These are phyloP conservation scores for Sclerotinia spermophila DNA, from an alignment of 2,329 filamentous ascomycete genomes.

Conservation along the genomic window DNA sequence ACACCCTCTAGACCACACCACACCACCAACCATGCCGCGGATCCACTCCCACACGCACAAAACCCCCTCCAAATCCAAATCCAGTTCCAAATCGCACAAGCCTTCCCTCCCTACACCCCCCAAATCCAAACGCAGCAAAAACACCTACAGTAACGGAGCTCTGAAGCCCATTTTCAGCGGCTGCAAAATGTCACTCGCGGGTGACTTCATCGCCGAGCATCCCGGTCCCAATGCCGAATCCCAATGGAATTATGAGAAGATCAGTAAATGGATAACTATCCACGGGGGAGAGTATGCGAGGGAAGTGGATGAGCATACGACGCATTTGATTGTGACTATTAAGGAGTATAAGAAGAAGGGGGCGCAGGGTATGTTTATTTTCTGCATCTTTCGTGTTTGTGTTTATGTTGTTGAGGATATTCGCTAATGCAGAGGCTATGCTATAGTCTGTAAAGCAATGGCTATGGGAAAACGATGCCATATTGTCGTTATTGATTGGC, in stretches of 20 bases:
- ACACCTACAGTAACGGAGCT: slow-evolving; percentile 13
- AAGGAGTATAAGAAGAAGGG: slow-evolving; percentile 52
- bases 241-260: slow-evolving; percentile 45
- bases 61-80: not conserved
- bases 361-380: slow-evolving; percentile 26
- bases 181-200: slow-evolving; percentile 54
- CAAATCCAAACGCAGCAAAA: not conserved
- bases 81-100: not conserved
- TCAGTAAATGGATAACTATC: slow-evolving; percentile 61
- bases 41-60: not conserved
- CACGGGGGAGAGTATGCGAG: slow-evolving; percentile 58
- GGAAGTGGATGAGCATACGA: slow-evolving; percentile 53
- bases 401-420: not conserved
- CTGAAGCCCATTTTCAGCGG: slow-evolving; percentile 47
- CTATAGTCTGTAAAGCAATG: slow-evolving; percentile 42
- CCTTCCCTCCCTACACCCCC: not conserved
- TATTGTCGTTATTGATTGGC: slow-evolving; percentile 47
- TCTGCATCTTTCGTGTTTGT: not conserved
- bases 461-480: slow-evolving; percentile 37
- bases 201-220: slow-evolving; percentile 46
- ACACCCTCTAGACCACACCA: not conserved
- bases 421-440: not conserved
- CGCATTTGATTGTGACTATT: slow-evolving; percentile 67
- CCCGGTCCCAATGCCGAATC: not conserved
- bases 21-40: not conserved